Conservation (phyloP, 139 green algal genomes). For the Mesotaenium endlicherianum region DNA sequence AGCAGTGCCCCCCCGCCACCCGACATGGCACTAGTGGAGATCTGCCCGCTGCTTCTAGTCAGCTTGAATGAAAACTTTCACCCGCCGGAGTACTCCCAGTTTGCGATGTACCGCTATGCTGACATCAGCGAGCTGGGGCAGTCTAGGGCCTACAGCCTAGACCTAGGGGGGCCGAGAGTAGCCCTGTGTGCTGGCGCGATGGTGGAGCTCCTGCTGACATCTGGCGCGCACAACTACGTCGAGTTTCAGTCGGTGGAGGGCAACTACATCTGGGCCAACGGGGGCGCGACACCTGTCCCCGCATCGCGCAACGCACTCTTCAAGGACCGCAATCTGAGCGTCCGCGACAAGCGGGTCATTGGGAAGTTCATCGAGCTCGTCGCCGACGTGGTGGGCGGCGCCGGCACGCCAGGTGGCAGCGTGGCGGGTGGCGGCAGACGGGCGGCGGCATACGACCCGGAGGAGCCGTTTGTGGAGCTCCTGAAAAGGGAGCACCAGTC, state of each 20-base stretch:
- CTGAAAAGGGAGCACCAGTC: slow-evolving; percentile 55
- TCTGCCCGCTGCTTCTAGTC: no score
- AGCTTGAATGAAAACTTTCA: no score
- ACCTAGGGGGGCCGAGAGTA: slow-evolving; percentile 68
- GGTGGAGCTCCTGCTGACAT: slow-evolving; percentile 71
- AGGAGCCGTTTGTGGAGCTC: slow-evolving; percentile 29
- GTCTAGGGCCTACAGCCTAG: slow-evolving; percentile 55
- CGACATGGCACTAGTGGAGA: no score
- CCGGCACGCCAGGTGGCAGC: no score
- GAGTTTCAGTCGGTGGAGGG: slow-evolving; percentile 63
- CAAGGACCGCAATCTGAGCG: slow-evolving; percentile 61
- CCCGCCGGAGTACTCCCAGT: no score
- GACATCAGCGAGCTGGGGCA: no score
- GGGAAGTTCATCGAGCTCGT: no score
- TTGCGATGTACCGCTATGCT: no score
- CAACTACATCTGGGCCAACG: slow-evolving; percentile 58
- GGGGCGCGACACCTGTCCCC: slow-evolving; percentile 61
- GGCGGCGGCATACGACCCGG: slow-evolving; percentile 19
- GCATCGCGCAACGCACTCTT: slow-evolving; percentile 77
- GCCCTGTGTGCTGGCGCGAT: slow-evolving; percentile 70
- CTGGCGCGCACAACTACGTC: slow-evolving; percentile 77
- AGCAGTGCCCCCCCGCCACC: no score
- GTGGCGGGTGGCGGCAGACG: slow-evolving; percentile 11
- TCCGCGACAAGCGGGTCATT: slow-evolving; percentile 73
- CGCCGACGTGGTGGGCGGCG: no score